Evolutionary conservation across 1,284 basidiomycete genomes (phyloP).

Genomic region (Leccinum colubrinum): DNA sequence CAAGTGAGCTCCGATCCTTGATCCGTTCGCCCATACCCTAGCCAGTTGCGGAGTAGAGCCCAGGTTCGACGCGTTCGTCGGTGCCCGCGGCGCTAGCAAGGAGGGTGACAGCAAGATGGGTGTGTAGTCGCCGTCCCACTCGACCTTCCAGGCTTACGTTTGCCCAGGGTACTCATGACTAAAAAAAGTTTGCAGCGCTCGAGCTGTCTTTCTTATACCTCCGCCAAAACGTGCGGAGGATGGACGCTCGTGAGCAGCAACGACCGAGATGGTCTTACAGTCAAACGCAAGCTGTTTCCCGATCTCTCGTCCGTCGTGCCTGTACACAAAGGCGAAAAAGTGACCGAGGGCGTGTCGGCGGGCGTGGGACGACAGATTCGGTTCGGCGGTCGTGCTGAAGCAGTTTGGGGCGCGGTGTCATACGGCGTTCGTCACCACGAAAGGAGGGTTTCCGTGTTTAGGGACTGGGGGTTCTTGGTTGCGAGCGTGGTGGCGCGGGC

Average conservation of each 20-base stretch:
- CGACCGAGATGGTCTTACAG: conserved; percentile 46
- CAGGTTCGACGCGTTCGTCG: too few species aligned
- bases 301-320: conserved; percentile 83
- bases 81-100: too few species aligned
- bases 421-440: conserved; percentile 68
- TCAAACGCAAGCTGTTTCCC: conserved; percentile 75
- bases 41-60: too few species aligned
- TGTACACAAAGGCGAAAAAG: conserved; percentile 87
- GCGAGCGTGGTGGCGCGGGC: conserved; percentile 75
- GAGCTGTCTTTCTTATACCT: too few species aligned
- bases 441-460: conserved; percentile 88
- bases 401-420: conserved; percentile 78
- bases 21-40: too few species aligned
- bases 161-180: too few species aligned
- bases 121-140: too few species aligned
- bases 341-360: conserved; percentile 94
- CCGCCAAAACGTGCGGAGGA: conserved; percentile 32
- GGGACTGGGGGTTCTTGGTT: conserved; percentile 85
- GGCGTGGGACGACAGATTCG: conserved; percentile 85
- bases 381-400: conserved; percentile 69
- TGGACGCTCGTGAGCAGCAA: conserved; percentile 84
- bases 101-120: too few species aligned
- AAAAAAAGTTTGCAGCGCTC: too few species aligned
- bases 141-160: too few species aligned
- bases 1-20: too few species aligned